phyloP scores from a whole-genome alignment of 2,329 filamentous ascomycete genomes.

The Paecilomyces fulvus region DNA sequence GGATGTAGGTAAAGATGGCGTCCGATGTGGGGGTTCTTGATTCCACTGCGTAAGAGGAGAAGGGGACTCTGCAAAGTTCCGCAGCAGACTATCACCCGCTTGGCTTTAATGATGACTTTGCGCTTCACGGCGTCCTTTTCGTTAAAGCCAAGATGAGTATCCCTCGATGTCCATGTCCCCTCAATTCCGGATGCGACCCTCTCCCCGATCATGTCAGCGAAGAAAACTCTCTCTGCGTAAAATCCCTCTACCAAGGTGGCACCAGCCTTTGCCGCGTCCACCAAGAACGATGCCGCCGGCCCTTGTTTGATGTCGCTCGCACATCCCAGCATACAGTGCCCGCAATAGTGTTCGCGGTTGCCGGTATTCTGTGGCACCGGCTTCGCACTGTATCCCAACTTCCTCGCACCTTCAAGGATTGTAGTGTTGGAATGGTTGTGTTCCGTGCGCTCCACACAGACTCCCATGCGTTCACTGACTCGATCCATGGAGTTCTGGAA shows the following conservation, averaged over 20 bases:
- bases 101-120: slow-evolving; percentile 64
- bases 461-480: slow-evolving; percentile 72
- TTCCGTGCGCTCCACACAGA: slow-evolving; percentile 53
- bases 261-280: slow-evolving; percentile 67
- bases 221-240: slow-evolving; percentile 60
- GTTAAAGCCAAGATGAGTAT: slow-evolving; percentile 51
- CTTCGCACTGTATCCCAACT: slow-evolving; percentile 62
- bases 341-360: slow-evolving; percentile 65
- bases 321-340: slow-evolving; percentile 54
- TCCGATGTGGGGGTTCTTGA: slow-evolving; percentile 76
- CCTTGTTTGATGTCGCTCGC: slow-evolving; percentile 67
- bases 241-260: slow-evolving; percentile 81
- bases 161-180: slow-evolving; percentile 68
- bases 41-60: slow-evolving; percentile 65
- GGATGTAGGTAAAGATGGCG: slow-evolving; percentile 77
- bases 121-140: slow-evolving; percentile 45
- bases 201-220: slow-evolving; percentile 46
- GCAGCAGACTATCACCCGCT: slow-evolving; percentile 68
- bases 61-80: slow-evolving; percentile 72
- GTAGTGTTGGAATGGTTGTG: slow-evolving; percentile 66
- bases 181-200: slow-evolving; percentile 60
- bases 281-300: slow-evolving; percentile 66
- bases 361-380: slow-evolving; percentile 73
- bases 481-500: slow-evolving; percentile 74
- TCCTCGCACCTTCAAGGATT: slow-evolving; percentile 65